Evolutionary conservation across 768 basidiomycete genomes (phyloP), one percentile per base, ranked within the genome.

Genomic region (Auriculariales sp.): DNA sequence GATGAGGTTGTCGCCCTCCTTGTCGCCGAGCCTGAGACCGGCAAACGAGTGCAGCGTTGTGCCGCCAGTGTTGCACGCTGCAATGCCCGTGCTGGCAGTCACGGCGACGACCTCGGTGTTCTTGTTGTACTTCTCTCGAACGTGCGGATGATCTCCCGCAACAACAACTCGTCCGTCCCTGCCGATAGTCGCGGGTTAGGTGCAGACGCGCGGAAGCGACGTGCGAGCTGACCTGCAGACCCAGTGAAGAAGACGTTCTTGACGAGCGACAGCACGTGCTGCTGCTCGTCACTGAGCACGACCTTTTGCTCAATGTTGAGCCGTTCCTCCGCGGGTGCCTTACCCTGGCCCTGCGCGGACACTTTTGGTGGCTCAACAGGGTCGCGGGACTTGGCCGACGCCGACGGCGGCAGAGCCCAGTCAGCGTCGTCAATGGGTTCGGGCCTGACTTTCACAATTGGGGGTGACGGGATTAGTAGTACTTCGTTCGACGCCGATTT

Each of bases 31-130:
- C 0, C 94, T 94, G 52, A 94, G 85, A 0, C 94, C 93, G n/a
- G 85, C 79, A 60, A 95, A 99, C 0, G 89, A 93, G 62, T 99
- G 94, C 30, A 98, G 75, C 0, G 94, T 98, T 22, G 87, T 77
- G 33, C 95, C 94, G 9, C 94, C 94, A 46, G 98, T 92, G 56
- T 99, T 97, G 63, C 92, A 95, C 4, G 94, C 94, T 5, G 94
- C 94, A 56, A 98, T 95, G 36, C 92, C 92, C 22, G 93, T 97
- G 3, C 91, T 91, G 7, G 95, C 95, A 3, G 94, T 97, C 52
- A 99, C 78, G 10, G 91, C 93, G 19, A 98, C 77, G 0, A 82
- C 82, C 61, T 93, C 89, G 0, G 68, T 63, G 1, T 68, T 60
- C 49, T 68, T 81, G 10, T 53, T 50, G 59, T 74, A 64, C 55